A percentile compares a stretch with the other conserved stretches of the same genome.
These are phyloP conservation scores for Ceratobasidium sp. DNA, from an alignment of 1,284 basidiomycete genomes.

Conservation along the genomic window DNA sequence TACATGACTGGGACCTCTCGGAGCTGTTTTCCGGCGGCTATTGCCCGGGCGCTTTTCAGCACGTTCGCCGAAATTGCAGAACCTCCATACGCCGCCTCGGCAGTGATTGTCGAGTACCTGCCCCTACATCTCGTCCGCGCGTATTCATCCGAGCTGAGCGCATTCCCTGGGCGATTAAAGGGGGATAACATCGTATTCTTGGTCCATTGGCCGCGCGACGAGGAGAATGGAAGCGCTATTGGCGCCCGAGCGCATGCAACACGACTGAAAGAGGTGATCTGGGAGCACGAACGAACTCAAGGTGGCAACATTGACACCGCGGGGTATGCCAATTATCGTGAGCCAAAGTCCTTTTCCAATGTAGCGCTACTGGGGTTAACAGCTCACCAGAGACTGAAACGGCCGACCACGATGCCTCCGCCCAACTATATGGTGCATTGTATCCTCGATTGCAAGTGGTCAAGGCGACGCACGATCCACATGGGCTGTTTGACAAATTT, in stretches of 20 bases:
- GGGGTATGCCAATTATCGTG: conserved; percentile 36
- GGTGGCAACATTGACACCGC: conserved; percentile 11
- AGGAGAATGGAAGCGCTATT: background rate
- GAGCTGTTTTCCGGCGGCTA: background rate
- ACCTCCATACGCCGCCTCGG: conserved; percentile 2
- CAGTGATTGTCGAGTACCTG: conserved; percentile 28
- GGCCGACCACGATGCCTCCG: conserved; percentile 22
- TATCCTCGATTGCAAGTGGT: conserved; percentile 27
- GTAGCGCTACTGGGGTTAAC: background rate
- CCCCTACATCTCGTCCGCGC: conserved; percentile 36
- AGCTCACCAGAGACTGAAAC: conserved; percentile 13
- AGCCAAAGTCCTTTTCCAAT: background rate
- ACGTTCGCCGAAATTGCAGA: conserved; percentile 20
- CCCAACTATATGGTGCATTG: conserved; percentile 4
- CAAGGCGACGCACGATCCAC: conserved; percentile 21
- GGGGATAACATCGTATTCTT: conserved; percentile 34
- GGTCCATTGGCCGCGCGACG: conserved; percentile 17
- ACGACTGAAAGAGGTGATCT: conserved; percentile 20
- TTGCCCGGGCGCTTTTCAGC: conserved; percentile 21
- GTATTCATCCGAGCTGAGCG: conserved; percentile 1
- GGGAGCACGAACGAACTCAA: conserved; percentile 1
- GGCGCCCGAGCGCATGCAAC: conserved; percentile 24
- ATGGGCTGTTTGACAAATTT: conserved; percentile 38
- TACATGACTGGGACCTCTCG: conserved; percentile 41
- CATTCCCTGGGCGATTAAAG: conserved; percentile 21